Conservation (phyloP, 331 rosid species). For the Saraca asoca region DNA sequence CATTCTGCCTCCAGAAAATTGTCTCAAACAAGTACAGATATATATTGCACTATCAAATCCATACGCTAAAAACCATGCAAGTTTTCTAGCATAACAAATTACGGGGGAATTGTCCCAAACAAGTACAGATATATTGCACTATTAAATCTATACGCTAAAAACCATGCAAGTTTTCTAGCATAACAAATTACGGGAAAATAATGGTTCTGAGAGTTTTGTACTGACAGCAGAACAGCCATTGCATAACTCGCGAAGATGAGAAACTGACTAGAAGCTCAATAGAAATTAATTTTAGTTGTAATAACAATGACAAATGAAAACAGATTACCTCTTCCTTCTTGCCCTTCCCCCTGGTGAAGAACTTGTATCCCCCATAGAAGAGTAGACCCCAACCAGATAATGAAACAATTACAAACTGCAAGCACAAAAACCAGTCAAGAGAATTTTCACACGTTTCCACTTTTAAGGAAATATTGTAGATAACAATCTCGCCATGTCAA, state of each 20-base stretch:
- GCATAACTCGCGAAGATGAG: not conserved
- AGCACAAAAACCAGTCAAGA: slow-evolving; percentile 32
- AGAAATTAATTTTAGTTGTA: not conserved
- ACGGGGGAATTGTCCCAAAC: not conserved
- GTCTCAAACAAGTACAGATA: slow-evolving; percentile 1
- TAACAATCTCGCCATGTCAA: slow-evolving; percentile 21
- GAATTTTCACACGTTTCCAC: slow-evolving; percentile 6
- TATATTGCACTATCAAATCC: not conserved
- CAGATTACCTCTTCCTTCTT: slow-evolving; percentile 82
- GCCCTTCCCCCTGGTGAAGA: slow-evolving; percentile 65
- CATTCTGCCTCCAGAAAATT: slow-evolving; percentile 1
- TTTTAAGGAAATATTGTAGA: not conserved
- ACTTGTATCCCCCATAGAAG: slow-evolving; percentile 59
- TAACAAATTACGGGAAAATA: not conserved
- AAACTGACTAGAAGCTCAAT: not conserved
- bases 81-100: slow-evolving; percentile 4
- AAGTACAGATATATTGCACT: too few relatives aligned
- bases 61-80: slow-evolving; percentile 10
- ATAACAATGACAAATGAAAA: slow-evolving; percentile 23
- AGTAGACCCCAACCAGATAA: slow-evolving; percentile 80
- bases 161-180: slow-evolving; percentile 3
- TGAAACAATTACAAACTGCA: slow-evolving; percentile 81
- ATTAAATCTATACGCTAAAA: slow-evolving; percentile 2
- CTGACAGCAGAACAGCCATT: slow-evolving; percentile 9
- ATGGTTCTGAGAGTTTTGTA: not conserved